Evolutionary conservation across 1,284 basidiomycete species (phyloP).

Genomic region (Lignosus rhinocerotis): DNA sequence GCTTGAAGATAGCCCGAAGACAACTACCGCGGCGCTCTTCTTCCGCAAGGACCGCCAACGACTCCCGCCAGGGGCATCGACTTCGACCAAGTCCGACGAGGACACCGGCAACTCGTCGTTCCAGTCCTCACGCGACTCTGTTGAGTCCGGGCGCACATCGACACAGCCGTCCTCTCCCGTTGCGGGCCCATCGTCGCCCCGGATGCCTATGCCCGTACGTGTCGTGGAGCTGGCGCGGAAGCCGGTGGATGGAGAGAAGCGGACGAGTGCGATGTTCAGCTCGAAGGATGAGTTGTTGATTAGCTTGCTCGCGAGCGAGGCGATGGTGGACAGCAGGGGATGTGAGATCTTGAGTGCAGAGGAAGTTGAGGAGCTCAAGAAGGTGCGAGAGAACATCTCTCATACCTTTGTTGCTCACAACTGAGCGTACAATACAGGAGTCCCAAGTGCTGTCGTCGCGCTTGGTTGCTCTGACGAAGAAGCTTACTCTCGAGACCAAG

Average conservation of each 20-base stretch:
- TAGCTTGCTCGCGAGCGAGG: conserved; percentile 84
- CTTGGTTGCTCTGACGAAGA: conserved; percentile 62
- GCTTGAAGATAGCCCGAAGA: conserved; percentile 33
- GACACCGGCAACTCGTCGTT: conserved; percentile 29
- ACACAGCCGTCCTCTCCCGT: conserved; percentile 37
- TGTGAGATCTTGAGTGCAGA: conserved; percentile 79
- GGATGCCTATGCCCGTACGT: conserved; percentile 28
- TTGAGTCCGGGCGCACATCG: conserved; percentile 31
- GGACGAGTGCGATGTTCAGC: conserved; percentile 45
- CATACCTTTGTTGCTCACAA: not conserved
- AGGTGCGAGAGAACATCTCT: conserved; percentile 52
- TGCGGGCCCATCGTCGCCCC: conserved; percentile 45
- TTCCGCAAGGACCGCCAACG: conserved; percentile 54
- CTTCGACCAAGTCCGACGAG: conserved; percentile 26
- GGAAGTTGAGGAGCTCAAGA: conserved; percentile 89
- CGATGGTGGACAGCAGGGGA: conserved; percentile 77
- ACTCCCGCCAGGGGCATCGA: conserved; percentile 22
- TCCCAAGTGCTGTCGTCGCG: conserved; percentile 65
- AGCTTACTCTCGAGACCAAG: conserved; percentile 73
- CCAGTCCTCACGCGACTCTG: conserved; percentile 30
- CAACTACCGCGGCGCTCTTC: conserved; percentile 47
- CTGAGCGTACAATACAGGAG: conserved; percentile 50
- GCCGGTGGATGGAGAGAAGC: conserved; percentile 41
- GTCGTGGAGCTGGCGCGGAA: conserved; percentile 33
- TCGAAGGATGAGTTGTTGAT: conserved; percentile 79